Conservation (phyloP, 495 filamentous ascomycete genomes). For the Hyaloscypha variabilis region DNA sequence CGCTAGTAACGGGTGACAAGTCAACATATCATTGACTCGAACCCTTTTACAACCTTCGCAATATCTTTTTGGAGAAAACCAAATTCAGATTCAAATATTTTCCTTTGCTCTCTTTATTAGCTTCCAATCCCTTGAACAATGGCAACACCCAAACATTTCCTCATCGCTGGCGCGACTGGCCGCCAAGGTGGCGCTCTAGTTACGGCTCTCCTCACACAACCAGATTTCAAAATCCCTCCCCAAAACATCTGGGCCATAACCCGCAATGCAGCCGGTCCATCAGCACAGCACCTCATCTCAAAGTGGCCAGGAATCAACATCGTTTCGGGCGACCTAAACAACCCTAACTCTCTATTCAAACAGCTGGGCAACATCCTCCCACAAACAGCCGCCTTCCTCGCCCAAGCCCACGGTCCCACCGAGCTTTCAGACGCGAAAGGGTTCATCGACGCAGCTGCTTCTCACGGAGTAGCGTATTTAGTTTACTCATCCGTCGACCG, state of each 20-base stretch:
- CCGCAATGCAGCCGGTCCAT: conserved; percentile 53
- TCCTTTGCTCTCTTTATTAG: background rate
- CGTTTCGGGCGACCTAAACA: conserved; percentile 23
- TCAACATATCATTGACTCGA: too few species aligned
- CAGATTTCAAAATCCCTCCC: background rate
- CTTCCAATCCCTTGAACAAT: background rate
- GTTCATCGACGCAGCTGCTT: conserved; percentile 62
- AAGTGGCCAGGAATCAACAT: conserved; percentile 31
- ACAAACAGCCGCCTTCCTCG: conserved; percentile 44
- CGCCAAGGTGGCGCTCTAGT: conserved; percentile 14
- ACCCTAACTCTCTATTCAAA: conserved; percentile 40
- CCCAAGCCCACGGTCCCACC: conserved; percentile 31
- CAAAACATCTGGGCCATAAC: conserved; percentile 54
- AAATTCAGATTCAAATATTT: too few species aligned
- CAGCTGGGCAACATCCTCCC: conserved; percentile 33
- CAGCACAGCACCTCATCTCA: conserved; percentile 50
- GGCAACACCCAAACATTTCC: background rate
- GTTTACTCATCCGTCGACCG: conserved; percentile 72
- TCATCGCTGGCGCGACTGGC: conserved; percentile 16
- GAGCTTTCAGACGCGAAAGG: conserved; percentile 65
- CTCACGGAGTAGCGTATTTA: conserved; percentile 60
- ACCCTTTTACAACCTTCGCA: too few species aligned
- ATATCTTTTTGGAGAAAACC: too few species aligned
- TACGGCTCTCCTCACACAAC: conserved; percentile 10
- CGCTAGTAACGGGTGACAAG: too few species aligned